These are phyloP conservation scores for Gossypium davidsonii DNA, from an alignment of 441 rosid genomes.

Conservation along the genomic window DNA sequence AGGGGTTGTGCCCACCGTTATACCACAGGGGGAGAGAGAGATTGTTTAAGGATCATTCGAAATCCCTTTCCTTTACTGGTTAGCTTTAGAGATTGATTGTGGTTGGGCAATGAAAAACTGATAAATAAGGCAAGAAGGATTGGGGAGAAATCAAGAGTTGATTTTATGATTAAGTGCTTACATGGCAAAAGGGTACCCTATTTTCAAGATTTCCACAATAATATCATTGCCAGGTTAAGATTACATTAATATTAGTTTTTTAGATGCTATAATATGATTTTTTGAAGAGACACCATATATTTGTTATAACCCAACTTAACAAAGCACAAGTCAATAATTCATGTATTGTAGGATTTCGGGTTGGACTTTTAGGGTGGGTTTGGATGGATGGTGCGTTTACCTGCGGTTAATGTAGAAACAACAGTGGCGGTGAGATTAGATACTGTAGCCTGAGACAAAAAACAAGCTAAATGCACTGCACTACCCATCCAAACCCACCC, in stretches of 20 bases:
- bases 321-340: not conserved
- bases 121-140: not conserved
- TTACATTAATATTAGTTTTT: slow-evolving; percentile 2
- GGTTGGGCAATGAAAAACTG: not conserved
- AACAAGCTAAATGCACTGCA: too few relatives aligned
- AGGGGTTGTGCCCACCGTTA: not conserved
- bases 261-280: not conserved
- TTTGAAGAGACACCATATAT: not conserved
- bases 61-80: not conserved
- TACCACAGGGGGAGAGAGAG: not conserved
- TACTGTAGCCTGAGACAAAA: too few relatives aligned
- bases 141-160: not conserved
- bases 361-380: not conserved
- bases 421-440: too few relatives aligned
- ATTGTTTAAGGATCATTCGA: not conserved
- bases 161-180: not conserved
- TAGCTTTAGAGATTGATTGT: not conserved
- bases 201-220: not conserved
- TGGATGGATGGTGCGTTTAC: too few relatives aligned
- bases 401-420: too few relatives aligned
- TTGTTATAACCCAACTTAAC: not conserved
- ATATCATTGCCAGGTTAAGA: not conserved
- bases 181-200: not conserved
- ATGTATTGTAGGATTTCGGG: not conserved
- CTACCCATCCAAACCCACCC: too few relatives aligned